Evolutionary conservation across 2,329 filamentous ascomycete genomes (phyloP).

Genomic region (Lasiodiplodia hormozganensis): DNA sequence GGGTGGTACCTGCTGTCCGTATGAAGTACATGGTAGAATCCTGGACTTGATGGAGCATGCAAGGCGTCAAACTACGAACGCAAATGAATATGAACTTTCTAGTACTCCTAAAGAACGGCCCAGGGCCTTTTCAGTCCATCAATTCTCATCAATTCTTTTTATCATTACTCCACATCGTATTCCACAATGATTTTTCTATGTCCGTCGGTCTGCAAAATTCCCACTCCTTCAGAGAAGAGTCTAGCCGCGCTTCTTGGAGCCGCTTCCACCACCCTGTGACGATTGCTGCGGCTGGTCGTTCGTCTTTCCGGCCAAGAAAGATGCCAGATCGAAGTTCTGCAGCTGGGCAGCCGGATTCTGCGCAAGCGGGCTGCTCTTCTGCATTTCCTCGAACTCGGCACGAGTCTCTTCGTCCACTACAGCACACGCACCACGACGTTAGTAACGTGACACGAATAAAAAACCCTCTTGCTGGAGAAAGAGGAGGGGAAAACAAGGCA

Average conservation of each 20-base stretch:
- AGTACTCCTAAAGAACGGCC: not conserved
- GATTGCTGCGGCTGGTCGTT: conserved; percentile 7
- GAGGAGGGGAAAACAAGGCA: not conserved
- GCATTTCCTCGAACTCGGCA: conserved; percentile 90
- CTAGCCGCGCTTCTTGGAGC: conserved; percentile 10
- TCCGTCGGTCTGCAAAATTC: not conserved
- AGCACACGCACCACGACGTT: not conserved
- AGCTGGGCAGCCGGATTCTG: conserved; percentile 57
- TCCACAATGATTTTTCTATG: not conserved
- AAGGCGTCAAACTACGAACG: not conserved
- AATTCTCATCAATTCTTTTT: not conserved
- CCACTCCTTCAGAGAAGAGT: not conserved
- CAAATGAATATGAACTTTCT: not conserved
- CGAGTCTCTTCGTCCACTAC: conserved; percentile 96
- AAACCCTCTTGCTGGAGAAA: not conserved
- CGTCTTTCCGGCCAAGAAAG: conserved; percentile 69
- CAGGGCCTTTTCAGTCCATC: not conserved
- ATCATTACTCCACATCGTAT: not conserved
- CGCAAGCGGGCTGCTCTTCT: conserved; percentile 75
- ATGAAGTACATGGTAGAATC: not conserved
- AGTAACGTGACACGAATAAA: not conserved
- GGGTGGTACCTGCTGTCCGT: not conserved
- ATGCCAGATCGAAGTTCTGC: conserved; percentile 71
- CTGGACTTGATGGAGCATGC: not conserved
- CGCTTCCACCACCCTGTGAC: conserved; percentile 6